phyloP scores from a whole-genome alignment of 306 rosid species.

The Cicer arietinum region DNA sequence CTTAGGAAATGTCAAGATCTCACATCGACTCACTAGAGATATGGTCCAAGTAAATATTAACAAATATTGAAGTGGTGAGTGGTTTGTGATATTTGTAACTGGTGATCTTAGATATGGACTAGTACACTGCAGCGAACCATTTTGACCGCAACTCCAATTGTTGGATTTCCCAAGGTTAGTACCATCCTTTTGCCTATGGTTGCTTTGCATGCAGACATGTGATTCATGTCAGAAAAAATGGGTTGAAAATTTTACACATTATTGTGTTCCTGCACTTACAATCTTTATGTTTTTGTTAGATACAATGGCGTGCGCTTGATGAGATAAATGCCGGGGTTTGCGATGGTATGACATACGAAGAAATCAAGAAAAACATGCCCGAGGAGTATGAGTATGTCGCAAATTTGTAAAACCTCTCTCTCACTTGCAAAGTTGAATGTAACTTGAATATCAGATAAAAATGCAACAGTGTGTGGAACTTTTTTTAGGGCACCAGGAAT shows the following conservation, averaged over 20 bases:
- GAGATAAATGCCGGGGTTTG: conserved; percentile 94
- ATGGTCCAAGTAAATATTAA: conserved; percentile 13
- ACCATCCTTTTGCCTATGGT: conserved; percentile 34
- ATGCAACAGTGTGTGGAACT: not conserved
- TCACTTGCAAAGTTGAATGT: conserved; percentile 42
- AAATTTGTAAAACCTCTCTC: conserved; percentile 37
- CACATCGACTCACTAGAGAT: not conserved
- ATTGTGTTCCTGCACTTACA: conserved; percentile 16
- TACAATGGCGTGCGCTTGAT: conserved; percentile 99
- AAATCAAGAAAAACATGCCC: conserved; percentile 97
- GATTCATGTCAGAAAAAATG: conserved; percentile 22
- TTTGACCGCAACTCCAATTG: conserved; percentile 84
- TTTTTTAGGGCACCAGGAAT: conserved; percentile 10
- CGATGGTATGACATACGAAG: conserved; percentile 95
- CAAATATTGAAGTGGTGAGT: conserved; percentile 32
- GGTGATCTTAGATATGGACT: conserved; percentile 86
- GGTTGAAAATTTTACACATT: conserved; percentile 4
- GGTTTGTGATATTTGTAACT: conserved; percentile 41
- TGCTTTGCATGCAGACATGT: conserved; percentile 34
- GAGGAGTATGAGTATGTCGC: conserved; percentile 88
- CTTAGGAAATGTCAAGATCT: not conserved
- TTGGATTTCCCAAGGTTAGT: conserved; percentile 94
- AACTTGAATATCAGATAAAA: conserved; percentile 18
- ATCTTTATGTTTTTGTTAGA: conserved; percentile 53
- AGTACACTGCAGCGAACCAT: conserved; percentile 96